These are phyloP conservation scores for Gastrodia elata DNA, from an alignment of 106 monocot species.

Conservation along the genomic window DNA sequence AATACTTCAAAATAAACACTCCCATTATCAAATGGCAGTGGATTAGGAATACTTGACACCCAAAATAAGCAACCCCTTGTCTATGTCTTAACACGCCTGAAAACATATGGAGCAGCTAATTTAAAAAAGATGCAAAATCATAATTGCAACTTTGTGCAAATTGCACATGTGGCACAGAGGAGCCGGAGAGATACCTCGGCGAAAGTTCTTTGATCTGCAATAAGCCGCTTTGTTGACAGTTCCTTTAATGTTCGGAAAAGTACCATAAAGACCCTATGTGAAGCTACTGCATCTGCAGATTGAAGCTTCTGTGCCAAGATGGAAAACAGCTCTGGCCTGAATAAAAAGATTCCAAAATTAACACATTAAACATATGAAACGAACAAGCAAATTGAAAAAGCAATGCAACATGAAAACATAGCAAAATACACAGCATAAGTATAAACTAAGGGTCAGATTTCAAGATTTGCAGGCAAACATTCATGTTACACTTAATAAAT, in stretches of 20 bases:
- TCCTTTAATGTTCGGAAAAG: slow-evolving; percentile 86
- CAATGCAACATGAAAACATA: background rate
- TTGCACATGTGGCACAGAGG: no score
- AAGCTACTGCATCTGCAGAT: slow-evolving; percentile 64
- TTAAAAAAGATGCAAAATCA: background rate
- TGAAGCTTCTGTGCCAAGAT: slow-evolving; percentile 77
- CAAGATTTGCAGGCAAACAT: background rate
- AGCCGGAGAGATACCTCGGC: slow-evolving; percentile 49
- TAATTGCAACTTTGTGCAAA: background rate
- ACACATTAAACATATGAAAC: background rate
- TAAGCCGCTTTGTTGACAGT: slow-evolving; percentile 83
- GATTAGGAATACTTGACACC: no score
- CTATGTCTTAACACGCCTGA: background rate
- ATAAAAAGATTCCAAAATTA: slow-evolving; percentile 6
- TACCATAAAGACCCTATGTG: slow-evolving; percentile 83
- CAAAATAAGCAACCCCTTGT: no score
- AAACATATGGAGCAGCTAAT: background rate
- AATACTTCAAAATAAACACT: no score
- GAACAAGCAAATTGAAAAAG: background rate
- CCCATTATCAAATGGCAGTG: no score
- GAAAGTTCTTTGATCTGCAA: slow-evolving; percentile 64
- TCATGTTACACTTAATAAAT: background rate
- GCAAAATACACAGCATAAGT: background rate
- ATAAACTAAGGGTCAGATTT: background rate
- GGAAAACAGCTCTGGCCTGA: slow-evolving; percentile 93